Evolutionary conservation across 2,329 filamentous ascomycete species (phyloP).

Genomic region (Fusarium sarcochroum): DNA sequence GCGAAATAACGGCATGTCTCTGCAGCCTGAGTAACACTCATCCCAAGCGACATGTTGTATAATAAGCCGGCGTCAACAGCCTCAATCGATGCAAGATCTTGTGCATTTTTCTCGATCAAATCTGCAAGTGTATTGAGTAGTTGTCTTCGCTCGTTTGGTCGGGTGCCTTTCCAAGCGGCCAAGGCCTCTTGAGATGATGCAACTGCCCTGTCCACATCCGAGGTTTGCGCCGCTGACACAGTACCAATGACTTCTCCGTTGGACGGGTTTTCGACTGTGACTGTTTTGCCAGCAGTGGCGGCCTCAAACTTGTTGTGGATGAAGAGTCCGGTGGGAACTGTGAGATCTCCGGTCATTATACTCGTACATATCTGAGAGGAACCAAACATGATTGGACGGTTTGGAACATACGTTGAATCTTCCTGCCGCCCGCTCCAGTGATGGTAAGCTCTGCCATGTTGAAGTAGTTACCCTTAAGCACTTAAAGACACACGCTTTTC

Average conservation of each 20-base stretch:
- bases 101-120: conserved; percentile 78
- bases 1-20: conserved; percentile 72
- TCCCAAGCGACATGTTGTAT: conserved; percentile 64
- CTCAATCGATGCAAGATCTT: conserved; percentile 81
- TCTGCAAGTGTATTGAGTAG: conserved; percentile 81
- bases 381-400: background rate
- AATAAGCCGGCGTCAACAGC: conserved; percentile 86
- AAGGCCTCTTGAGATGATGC: conserved; percentile 84
- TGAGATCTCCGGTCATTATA: background rate
- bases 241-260: background rate
- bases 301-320: conserved; percentile 27
- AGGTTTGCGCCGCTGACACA: conserved; percentile 19
- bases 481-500: background rate
- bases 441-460: conserved; percentile 16
- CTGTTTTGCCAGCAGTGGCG: background rate
- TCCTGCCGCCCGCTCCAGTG: conserved; percentile 8
- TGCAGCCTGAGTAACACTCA: conserved; percentile 54
- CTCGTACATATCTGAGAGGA: background rate
- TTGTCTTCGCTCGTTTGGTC: conserved; percentile 73
- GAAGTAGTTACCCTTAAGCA: background rate
- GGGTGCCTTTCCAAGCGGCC: conserved; percentile 24
- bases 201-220: conserved; percentile 80
- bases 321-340: conserved; percentile 35
- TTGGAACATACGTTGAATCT: conserved; percentile 11
- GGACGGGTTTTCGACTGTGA: conserved; percentile 16